Evolutionary conservation across 768 basidiomycete genomes (phyloP).

Genomic region (Mycena chlorophos): DNA sequence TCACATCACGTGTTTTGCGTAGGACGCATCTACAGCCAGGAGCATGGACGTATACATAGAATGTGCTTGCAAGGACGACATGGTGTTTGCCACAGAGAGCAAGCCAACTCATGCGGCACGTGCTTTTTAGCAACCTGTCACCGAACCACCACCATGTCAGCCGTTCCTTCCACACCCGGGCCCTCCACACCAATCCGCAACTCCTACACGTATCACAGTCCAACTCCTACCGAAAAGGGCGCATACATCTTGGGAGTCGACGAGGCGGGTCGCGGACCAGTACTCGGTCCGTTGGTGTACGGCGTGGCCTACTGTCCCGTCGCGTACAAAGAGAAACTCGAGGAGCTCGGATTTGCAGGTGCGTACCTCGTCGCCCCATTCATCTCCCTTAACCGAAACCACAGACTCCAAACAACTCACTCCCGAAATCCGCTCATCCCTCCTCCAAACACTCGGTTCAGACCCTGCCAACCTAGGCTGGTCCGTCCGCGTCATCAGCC

Average conservation of each 20-base stretch:
- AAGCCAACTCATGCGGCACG: background rate
- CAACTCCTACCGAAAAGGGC: constrained; percentile 64
- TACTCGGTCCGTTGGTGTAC: constrained; percentile 94
- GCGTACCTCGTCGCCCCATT: background rate
- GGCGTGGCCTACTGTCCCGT: constrained; percentile 91
- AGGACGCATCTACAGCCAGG: too few relatives aligned
- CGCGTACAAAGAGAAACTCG: constrained; percentile 70
- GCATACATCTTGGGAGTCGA: constrained; percentile 98
- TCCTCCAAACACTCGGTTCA: constrained; percentile 68
- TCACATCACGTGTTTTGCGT: too few relatives aligned
- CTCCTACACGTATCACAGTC: constrained; percentile 80
- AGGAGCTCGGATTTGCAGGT: constrained; percentile 91
- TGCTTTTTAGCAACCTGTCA: constrained; percentile 6
- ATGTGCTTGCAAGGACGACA: too few relatives aligned
- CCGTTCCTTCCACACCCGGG: constrained; percentile 58
- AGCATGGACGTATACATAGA: too few relatives aligned
- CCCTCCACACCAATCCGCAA: constrained; percentile 57
- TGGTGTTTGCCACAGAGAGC: too few relatives aligned
- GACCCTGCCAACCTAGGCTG: constrained; percentile 74
- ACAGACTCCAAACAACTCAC: constrained; percentile 92
- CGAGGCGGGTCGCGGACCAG: constrained; percentile 95
- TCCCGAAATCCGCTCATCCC: constrained; percentile 59
- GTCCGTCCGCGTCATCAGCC: constrained; percentile 85
- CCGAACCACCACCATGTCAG: constrained; percentile 18
- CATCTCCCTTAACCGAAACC: background rate